Evolutionary conservation across 1,139 yeast genomes (phyloP).

Genomic region (Pichia sp.): DNA sequence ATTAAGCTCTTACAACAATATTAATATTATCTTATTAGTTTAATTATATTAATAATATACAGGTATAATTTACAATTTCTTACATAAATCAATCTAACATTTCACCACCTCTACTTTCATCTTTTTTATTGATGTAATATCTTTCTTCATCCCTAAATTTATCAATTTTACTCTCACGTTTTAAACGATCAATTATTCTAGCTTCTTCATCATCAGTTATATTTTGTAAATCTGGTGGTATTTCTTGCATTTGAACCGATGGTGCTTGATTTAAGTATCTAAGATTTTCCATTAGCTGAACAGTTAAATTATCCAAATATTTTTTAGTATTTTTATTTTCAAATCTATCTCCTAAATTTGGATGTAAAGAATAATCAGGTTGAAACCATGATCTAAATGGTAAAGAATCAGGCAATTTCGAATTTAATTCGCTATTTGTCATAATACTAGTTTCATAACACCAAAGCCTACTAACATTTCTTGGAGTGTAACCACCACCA

Average conservation of each 20-base stretch:
- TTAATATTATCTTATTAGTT: too few relatives aligned
- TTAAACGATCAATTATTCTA: slow-evolving; percentile 40
- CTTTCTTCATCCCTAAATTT: slow-evolving; percentile 35
- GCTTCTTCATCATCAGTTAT: slow-evolving; percentile 56
- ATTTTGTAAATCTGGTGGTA: slow-evolving; percentile 80
- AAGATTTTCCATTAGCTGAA: slow-evolving; percentile 74
- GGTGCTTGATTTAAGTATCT: slow-evolving; percentile 87
- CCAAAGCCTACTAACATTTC: slow-evolving; percentile 96
- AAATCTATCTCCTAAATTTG: slow-evolving; percentile 78
- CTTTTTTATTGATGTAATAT: slow-evolving; percentile 34
- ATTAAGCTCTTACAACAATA: background rate
- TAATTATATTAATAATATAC: background rate
- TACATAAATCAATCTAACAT: slow-evolving; percentile 20
- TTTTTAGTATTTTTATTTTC: slow-evolving; percentile 85
- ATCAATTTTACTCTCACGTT: slow-evolving; percentile 41
- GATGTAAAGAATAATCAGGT: slow-evolving; percentile 88
- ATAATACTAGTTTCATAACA: slow-evolving; percentile 87
- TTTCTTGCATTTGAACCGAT: slow-evolving; percentile 84
- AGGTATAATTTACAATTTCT: slow-evolving; percentile 2
- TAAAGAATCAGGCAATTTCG: slow-evolving; percentile 67
- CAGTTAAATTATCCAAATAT: slow-evolving; percentile 73
- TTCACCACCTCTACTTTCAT: slow-evolving; percentile 33
- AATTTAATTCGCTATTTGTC: slow-evolving; percentile 69
- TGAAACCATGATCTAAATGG: slow-evolving; percentile 89
- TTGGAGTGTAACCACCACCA: slow-evolving; percentile 97